Percentiles rank a stretch among this genome's conserved stretches.
phyloP scores from a whole-genome alignment of 2,329 filamentous ascomycete genomes.

The Phaeomoniella chlamydospora region DNA sequence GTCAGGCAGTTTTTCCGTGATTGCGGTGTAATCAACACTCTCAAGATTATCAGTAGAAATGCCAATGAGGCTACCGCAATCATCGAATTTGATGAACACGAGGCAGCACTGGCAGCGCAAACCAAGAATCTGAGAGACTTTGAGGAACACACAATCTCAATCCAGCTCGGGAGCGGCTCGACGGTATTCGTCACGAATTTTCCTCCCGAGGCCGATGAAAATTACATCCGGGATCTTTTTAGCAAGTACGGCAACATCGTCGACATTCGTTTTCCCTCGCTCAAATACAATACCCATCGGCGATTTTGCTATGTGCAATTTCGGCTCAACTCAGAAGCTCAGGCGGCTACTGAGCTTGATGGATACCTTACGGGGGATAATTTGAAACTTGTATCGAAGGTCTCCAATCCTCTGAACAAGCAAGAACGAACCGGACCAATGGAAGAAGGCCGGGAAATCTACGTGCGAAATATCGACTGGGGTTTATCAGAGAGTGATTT shows the following conservation, averaged over 20 bases:
- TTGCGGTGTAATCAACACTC: slow-evolving; percentile 68
- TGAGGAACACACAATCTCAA: slow-evolving; percentile 55
- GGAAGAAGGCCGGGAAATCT: slow-evolving; percentile 77
- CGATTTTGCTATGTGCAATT: slow-evolving; percentile 98
- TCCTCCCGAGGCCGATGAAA: slow-evolving; percentile 39
- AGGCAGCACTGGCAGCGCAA: slow-evolving; percentile 69
- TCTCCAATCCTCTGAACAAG: slow-evolving; percentile 68
- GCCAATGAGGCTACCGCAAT: slow-evolving; percentile 53
- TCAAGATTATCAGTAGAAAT: slow-evolving; percentile 54
- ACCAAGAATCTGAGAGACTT: slow-evolving; percentile 71
- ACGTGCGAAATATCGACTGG: slow-evolving; percentile 55
- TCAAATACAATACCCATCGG: slow-evolving; percentile 76
- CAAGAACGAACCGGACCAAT: slow-evolving; percentile 67
- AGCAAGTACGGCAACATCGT: slow-evolving; percentile 63
- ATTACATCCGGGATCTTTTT: slow-evolving; percentile 41
- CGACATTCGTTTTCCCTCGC: slow-evolving; percentile 75
- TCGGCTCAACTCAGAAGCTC: slow-evolving; percentile 49
- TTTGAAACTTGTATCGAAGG: slow-evolving; percentile 59
- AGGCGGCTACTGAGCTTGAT: slow-evolving; percentile 57
- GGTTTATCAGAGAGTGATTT: slow-evolving; percentile 54
- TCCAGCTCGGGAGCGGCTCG: slow-evolving; percentile 59
- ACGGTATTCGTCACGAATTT: slow-evolving; percentile 90
- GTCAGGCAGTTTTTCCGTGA: slow-evolving; percentile 84
- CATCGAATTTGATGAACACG: slow-evolving; percentile 69
- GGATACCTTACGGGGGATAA: slow-evolving; percentile 48